Evolutionary conservation across 495 filamentous ascomycete species (phyloP).

Genomic region (Penicillium alfredii): DNA sequence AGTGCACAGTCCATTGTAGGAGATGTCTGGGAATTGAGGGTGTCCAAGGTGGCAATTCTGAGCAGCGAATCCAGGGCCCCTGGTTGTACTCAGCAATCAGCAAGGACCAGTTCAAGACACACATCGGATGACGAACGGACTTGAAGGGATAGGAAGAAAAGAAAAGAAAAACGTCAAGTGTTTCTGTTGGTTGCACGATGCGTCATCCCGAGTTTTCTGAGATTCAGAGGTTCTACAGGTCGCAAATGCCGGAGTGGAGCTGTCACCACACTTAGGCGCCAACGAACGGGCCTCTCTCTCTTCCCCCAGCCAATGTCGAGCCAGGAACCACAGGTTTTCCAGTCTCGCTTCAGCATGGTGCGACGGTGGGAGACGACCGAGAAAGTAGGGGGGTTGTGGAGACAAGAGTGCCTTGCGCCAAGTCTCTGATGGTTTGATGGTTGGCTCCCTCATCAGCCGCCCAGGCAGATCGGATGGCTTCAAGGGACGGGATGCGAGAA

Average conservation of each 20-base stretch:
- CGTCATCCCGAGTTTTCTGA: constrained; percentile 16
- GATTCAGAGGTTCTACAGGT: constrained; percentile 5
- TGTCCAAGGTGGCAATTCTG: too few relatives aligned
- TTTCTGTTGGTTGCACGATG: too few relatives aligned
- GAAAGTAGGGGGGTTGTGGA: constrained; percentile 5
- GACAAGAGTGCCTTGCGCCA: constrained; percentile 4
- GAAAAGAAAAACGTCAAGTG: too few relatives aligned
- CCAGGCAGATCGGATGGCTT: constrained; percentile 11
- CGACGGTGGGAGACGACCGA: constrained; percentile 5
- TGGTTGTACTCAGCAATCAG: too few relatives aligned
- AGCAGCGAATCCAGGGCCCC: too few relatives aligned
- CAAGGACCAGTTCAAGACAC: too few relatives aligned
- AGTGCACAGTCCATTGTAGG: too few relatives aligned
- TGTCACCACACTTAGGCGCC: constrained; percentile 14
- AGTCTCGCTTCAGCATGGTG: too few relatives aligned
- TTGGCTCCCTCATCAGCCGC: constrained; percentile 19
- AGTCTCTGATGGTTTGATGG: constrained; percentile 13
- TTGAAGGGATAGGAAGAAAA: too few relatives aligned
- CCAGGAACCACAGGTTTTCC: too few relatives aligned
- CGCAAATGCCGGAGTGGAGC: constrained; percentile 14
- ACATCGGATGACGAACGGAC: too few relatives aligned
- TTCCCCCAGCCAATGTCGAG: constrained; percentile 10
- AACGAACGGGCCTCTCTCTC: constrained; percentile 4
- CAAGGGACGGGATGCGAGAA: constrained; percentile 2
- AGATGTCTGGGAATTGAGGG: too few relatives aligned